Percentiles rank a stretch among this genome's conserved stretches.
Conservation (phyloP, 257 asterid genomes). For the Misopates orontium region DNA sequence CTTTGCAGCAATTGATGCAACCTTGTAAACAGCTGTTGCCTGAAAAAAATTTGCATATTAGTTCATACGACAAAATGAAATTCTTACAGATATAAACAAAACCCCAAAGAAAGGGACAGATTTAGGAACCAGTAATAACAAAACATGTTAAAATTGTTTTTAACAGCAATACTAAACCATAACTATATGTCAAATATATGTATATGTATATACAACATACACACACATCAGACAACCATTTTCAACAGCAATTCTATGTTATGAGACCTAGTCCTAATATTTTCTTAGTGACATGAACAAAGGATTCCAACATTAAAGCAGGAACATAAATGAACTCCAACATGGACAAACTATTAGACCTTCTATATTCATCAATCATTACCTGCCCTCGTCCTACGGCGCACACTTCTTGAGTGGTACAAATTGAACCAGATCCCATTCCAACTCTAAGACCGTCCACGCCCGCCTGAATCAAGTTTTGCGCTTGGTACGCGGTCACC, state of each 20-base stretch:
- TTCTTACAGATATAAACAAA: neutral
- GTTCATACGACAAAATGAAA: neutral
- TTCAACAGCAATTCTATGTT: too few relatives aligned
- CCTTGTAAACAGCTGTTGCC: constrained; percentile 94
- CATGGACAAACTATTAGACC: neutral
- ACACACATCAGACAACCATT: too few relatives aligned
- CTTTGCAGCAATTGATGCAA: constrained; percentile 72
- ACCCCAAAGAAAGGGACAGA: neutral
- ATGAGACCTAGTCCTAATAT: too few relatives aligned
- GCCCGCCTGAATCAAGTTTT: constrained; percentile 81
- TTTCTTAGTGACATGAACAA: too few relatives aligned
- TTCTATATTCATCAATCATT: neutral
- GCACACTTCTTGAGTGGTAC: constrained; percentile 93
- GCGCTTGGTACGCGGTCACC: constrained; percentile 73
- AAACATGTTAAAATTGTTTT: too few relatives aligned
- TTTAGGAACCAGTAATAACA: too few relatives aligned
- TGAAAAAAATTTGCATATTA: constrained; percentile 29
- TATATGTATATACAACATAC: too few relatives aligned
- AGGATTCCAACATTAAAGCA: too few relatives aligned
- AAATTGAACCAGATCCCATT: constrained; percentile 94
- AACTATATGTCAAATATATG: too few relatives aligned
- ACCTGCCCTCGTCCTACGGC: constrained; percentile 99
- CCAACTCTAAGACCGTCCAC: constrained; percentile 94
- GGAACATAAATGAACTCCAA: too few relatives aligned
- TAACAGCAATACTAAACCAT: too few relatives aligned